Evolutionary conservation across 2,329 filamentous ascomycete species (phyloP), one percentile per base, ranked within the genome.

Genomic region (Alternaria burnsii): DNA sequence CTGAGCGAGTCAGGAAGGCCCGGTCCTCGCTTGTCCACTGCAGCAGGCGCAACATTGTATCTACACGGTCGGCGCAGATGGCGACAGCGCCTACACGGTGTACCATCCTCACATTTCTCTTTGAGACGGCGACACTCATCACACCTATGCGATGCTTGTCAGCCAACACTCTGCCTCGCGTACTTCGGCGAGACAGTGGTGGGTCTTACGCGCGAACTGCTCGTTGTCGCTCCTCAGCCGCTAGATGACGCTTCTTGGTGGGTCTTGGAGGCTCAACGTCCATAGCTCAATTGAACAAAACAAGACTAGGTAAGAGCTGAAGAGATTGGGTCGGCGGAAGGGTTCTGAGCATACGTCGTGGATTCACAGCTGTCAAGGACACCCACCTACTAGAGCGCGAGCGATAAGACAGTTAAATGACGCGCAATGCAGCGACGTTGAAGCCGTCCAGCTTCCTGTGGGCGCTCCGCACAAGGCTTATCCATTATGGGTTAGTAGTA

Each of bases 41-140:
- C 41, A 51, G 52, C 46, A 51, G 64, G 47, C 16, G 43, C 14
- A 43, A 40, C 50, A 32, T 50, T 65, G 55, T 60, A 62, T 55
- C 63, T 50, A 71, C 84, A 86, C 66, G 81, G 80, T 43, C 84
- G 81, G 59, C 81, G 81, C 65, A 85, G 81, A 59, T 82, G 83
- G 58, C 81, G 77, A 68, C 84, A 86, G 55, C 85, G 77, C 47
- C 83, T 82, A 68, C 84, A 86, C 2, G 85, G 85, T 18, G 84
- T 78, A 51, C 84, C 85, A 47, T 84, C 85, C 66, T 86, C 84
- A 67, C 84, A 86, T 74, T 86, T 85, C 71, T 86, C 84, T 69
- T 86, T 86, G 58, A 84, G 80, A 62, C 83, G 80, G 59, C 84
- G 83, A 71, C 84, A 86, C 53, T 82, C 82, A 69, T 85, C 83